Conservation (phyloP, 805 yeast genomes). For the Jamesozyma piceae region DNA sequence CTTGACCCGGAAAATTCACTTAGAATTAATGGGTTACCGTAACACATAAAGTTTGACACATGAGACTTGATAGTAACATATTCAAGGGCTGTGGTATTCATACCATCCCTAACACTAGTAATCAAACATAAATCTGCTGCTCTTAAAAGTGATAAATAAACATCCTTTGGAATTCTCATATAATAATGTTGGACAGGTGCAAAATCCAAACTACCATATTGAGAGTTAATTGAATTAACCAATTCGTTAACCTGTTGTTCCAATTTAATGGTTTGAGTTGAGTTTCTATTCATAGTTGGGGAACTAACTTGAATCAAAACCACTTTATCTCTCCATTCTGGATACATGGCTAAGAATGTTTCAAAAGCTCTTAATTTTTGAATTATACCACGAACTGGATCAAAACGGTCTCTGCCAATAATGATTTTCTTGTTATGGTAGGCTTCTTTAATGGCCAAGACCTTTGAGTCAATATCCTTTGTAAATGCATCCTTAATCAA, state of each 20-base stretch:
- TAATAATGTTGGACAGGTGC: slow-evolving; percentile 91
- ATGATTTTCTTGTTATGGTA: slow-evolving; percentile 65
- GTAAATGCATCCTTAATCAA: slow-evolving; percentile 52
- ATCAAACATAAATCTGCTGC: slow-evolving; percentile 86
- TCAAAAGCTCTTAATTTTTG: slow-evolving; percentile 91
- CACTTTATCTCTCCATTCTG: slow-evolving; percentile 82
- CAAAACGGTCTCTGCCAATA: slow-evolving; percentile 90
- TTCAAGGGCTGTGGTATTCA: slow-evolving; percentile 91
- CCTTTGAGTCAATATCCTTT: slow-evolving; percentile 47
- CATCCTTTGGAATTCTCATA: slow-evolving; percentile 78
- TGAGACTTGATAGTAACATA: slow-evolving; percentile 79
- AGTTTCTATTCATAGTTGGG: slow-evolving; percentile 36
- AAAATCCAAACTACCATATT: slow-evolving; percentile 70
- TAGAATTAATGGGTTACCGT: slow-evolving; percentile 63
- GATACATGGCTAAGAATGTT: slow-evolving; percentile 78
- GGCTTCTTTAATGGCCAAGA: slow-evolving; percentile 51
- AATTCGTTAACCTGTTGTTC: slow-evolving; percentile 80
- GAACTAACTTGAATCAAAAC: slow-evolving; percentile 87
- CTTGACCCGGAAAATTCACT: slow-evolving; percentile 93
- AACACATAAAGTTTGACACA: slow-evolving; percentile 19
- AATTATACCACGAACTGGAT: slow-evolving; percentile 83
- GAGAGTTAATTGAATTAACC: slow-evolving; percentile 72
- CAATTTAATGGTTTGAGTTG: slow-evolving; percentile 43
- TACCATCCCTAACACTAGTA: slow-evolving; percentile 89
- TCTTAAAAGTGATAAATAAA: slow-evolving; percentile 77